phyloP scores from a whole-genome alignment of 129 eudicot genomes.

The Helianthus tuberosus region DNA sequence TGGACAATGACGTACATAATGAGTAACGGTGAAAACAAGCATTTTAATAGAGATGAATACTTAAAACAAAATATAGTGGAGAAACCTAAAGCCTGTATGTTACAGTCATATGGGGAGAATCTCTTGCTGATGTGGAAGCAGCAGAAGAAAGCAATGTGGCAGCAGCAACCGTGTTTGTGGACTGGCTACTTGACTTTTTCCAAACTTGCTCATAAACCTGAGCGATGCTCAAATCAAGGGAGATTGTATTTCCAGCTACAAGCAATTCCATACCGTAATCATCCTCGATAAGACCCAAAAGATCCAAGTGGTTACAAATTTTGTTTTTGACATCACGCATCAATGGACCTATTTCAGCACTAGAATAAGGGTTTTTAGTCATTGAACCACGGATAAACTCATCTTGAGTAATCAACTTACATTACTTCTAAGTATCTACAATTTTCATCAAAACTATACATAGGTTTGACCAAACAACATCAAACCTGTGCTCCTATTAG shows the following conservation, averaged over 20 bases:
- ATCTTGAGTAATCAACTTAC: conserved; percentile 98
- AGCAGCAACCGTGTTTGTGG: conserved; percentile 59
- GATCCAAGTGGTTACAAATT: conserved; percentile 94
- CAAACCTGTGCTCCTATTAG: too few species aligned
- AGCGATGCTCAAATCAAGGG: conserved; percentile 90
- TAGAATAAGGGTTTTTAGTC: conserved; percentile 98
- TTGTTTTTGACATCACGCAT: conserved; percentile 99
- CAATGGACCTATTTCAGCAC: conserved; percentile 93
- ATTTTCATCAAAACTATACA: too few species aligned
- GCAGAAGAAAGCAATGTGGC: conserved; percentile 55
- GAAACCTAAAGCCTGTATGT: conserved; percentile 98
- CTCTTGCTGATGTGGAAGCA: conserved; percentile 59
- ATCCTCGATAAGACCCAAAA: conserved; percentile 93
- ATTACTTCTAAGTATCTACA: too few species aligned
- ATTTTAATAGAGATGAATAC: not conserved
- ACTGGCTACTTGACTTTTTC: conserved; percentile 81
- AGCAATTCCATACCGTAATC: conserved; percentile 97
- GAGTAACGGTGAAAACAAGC: conserved; percentile 18
- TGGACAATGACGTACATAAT: conserved; percentile 1
- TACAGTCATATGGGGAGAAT: conserved; percentile 95
- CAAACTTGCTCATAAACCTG: conserved; percentile 98
- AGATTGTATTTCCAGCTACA: conserved; percentile 93
- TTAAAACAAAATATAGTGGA: not conserved
- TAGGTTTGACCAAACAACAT: too few species aligned
- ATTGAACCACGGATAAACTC: conserved; percentile 98